Evolutionary conservation across 2,329 filamentous ascomycete species (phyloP).

Genomic region (Penicillium sp.): DNA sequence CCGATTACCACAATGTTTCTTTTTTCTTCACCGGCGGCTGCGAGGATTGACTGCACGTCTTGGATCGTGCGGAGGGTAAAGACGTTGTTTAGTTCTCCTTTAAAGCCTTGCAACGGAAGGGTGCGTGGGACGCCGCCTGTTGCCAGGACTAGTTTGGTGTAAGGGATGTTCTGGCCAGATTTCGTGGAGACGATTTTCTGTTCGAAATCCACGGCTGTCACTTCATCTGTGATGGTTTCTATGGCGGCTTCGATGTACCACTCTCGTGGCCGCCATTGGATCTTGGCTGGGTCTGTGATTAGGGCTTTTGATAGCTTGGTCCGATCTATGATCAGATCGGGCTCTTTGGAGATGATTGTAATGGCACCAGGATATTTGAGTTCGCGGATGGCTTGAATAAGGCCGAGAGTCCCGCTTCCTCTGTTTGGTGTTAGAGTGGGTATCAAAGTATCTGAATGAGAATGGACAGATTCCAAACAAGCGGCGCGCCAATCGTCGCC

Average conservation of each 20-base stretch:
- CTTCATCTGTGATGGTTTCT: conserved; percentile 58
- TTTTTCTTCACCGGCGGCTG: conserved; percentile 68
- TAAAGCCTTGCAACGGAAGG: conserved; percentile 80
- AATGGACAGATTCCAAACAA: background rate
- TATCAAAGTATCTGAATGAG: background rate
- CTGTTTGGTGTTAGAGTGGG: conserved; percentile 37
- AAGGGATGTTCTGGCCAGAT: conserved; percentile 67
- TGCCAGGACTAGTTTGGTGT: conserved; percentile 86
- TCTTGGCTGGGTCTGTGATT: conserved; percentile 73
- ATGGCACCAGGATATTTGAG: conserved; percentile 76
- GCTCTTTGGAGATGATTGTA: conserved; percentile 80
- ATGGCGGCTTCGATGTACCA: conserved; percentile 69
- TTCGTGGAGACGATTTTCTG: conserved; percentile 72
- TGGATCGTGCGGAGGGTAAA: conserved; percentile 78
- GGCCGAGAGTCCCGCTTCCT: conserved; percentile 78
- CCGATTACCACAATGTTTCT: conserved; percentile 94
- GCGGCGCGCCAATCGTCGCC: background rate
- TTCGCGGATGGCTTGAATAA: conserved; percentile 77
- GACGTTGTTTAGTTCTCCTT: conserved; percentile 73
- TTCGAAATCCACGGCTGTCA: conserved; percentile 72
- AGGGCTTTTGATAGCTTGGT: conserved; percentile 95
- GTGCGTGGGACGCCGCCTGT: conserved; percentile 76
- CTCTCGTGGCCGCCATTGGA: conserved; percentile 70
- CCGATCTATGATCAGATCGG: conserved; percentile 83
- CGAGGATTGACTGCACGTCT: conserved; percentile 73